Evolutionary conservation across 768 basidiomycete species (phyloP), one percentile per base, ranked within the genome.

Genomic region (Mycena capillaripes): DNA sequence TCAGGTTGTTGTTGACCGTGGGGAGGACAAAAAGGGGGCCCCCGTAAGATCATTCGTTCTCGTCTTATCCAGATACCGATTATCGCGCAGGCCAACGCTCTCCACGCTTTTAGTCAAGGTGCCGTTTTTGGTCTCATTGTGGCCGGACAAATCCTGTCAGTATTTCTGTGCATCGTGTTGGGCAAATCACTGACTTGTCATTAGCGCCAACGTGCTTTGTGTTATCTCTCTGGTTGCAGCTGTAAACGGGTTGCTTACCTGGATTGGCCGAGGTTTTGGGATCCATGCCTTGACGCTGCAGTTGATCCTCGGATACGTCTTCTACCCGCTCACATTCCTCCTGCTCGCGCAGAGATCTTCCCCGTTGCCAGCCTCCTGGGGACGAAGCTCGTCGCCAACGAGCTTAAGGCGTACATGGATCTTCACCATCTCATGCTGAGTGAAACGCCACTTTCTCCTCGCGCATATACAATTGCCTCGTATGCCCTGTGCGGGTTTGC

Each of bases 401-500:
- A 97, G 80, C 96, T 96, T 76, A 90, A 91, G 48, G 95, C 93
- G 5, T 96, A 96, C 82, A 77, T 82, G 61, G 86, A 86, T 36
- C 86, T 95, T 62, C 86, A 91, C 71, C 81, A 82, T 2, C 83
- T 91, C 50, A 85, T 85, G 84, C 62, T 74, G 16, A 78, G 80
- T 21, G 71, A 72, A 10, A 81, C 86, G 58, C 89, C 93, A 4
- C 88, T 96, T 59, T 91, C 91, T 25, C 85, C 82, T 34, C 94
- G 93, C 67, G 94, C 91, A 25, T 96, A 86, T 82, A 93, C 92
- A 60, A 96, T 97, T 75, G 91, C 93, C 17, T 91, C 93, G 38
- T 97, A 97, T 80, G 92, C 93, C 21, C 90, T 97, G 19, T 97
- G 95, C 81, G 97, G 97, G 12, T 97, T 97, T 78, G 95, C 95